Evolutionary conservation across 441 rosid genomes (phyloP).

Genomic region (Cnidoscolus chayamansa): DNA sequence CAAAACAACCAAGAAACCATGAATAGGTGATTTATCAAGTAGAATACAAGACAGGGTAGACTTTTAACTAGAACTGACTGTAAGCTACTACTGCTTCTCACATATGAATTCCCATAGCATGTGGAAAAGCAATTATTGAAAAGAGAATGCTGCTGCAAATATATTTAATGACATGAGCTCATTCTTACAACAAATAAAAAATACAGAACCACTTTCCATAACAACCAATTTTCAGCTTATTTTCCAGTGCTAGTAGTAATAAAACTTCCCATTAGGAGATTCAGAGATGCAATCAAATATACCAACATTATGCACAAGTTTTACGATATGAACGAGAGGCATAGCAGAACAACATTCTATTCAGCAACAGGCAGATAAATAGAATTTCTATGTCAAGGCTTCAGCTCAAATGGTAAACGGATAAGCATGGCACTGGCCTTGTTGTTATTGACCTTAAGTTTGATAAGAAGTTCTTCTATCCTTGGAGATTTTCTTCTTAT

Average conservation of each 20-base stretch:
- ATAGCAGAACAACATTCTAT: background rate
- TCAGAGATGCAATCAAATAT: background rate
- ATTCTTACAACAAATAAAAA: slow-evolving; percentile 4
- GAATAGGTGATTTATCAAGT: background rate
- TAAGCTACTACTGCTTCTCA: background rate
- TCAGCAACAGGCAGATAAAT: background rate
- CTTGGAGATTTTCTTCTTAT: no score
- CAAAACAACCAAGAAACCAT: slow-evolving; percentile 23
- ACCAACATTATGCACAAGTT: background rate
- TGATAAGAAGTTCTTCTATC: no score
- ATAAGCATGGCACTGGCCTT: no score
- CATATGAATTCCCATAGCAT: slow-evolving; percentile 8
- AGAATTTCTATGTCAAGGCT: background rate
- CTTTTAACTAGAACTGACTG: background rate
- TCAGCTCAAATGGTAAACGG: background rate
- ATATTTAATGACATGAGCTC: background rate
- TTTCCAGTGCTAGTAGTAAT: background rate
- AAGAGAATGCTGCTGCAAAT: background rate
- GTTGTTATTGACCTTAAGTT: no score
- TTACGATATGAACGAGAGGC: background rate
- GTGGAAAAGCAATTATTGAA: background rate
- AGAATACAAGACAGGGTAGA: background rate
- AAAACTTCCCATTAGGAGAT: background rate
- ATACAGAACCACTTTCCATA: background rate
- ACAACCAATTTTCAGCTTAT: background rate